Evolutionary conservation across 1,139 yeast genomes (phyloP), one percentile per base, ranked within the genome.

Genomic region (Yamadazyma kanchanaburiensis): DNA sequence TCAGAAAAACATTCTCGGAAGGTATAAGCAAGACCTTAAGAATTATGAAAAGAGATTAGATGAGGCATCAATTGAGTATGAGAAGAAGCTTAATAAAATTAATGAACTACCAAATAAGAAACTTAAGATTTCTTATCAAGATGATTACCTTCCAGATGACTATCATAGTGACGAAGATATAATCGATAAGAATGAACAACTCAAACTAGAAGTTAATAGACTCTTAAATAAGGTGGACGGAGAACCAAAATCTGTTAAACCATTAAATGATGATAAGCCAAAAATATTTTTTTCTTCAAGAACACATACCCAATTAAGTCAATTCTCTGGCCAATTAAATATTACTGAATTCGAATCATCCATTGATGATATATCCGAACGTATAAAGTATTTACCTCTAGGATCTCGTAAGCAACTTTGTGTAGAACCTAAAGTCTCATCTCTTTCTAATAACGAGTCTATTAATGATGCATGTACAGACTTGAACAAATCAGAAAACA

Each of bases 371-470:
- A 33, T 60, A 0, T 42, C 52, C 1, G 68, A 64, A 27, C 55
- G 76, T 34, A 61, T 69, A 3, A 82, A 81, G 47, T 79, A 72
- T 43, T 43, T 81, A 3, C 81, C 95, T 0, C 46, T 86, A 18
- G 95, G 89, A 0, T 87, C 96, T 0, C 71, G 96, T 32, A 84
- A 81, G 51, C 96, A 87, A 45, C 62, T 88, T 2, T 89, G 98
- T 49, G 77, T 89, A 10, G 76, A 91, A 50, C 73, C 76, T 1
- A 65, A 68, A 18, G 81, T 88, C 0, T 59, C 71, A 8, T 62
- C 62, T 28, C 55, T 75, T 31, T 53, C 58, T 2, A 74, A 73
- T 30, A 60, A 64, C 2, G 66, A 74, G n/a, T 64, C 73, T 11
- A 74, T 89, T 33, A 88, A 87, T 48, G 96, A 89, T 39, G 85